Conservation (phyloP, 2,329 filamentous ascomycete genomes). For the Curvularia hawaiiensis region DNA sequence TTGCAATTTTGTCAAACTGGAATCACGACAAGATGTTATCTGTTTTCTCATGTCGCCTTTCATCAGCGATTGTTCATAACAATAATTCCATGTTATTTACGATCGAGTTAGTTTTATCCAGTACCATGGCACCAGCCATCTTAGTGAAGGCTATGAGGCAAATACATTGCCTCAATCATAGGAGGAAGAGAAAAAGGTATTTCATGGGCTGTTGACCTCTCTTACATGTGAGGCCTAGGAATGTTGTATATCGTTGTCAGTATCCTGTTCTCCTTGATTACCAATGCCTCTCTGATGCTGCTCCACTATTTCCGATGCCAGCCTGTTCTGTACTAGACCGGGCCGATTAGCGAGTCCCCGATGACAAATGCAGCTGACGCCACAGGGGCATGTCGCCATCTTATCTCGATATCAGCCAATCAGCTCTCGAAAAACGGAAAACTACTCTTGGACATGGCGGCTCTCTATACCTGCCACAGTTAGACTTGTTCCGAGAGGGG, state of each 20-base stretch:
- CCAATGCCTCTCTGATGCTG: neutral
- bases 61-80: too few species aligned
- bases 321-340: neutral
- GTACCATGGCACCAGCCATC: neutral
- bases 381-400: neutral
- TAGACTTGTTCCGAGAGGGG: neutral
- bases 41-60: too few species aligned
- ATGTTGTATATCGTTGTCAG: neutral
- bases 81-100: neutral
- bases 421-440: neutral
- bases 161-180: neutral
- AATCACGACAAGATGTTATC: too few species aligned
- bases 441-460: neutral
- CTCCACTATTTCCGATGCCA: too few species aligned
- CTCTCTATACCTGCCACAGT: neutral
- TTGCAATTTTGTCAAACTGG: too few species aligned
- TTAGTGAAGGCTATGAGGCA: neutral
- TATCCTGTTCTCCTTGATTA: neutral
- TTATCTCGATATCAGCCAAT: neutral
- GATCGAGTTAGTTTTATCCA: neutral
- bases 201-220: neutral
- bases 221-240: neutral
- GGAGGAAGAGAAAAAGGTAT: neutral
- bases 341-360: neutral
- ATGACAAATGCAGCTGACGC: conserved; percentile 8